A percentile compares a stretch with the other conserved stretches of the same genome.
Conservation (phyloP, 2,329 filamentous ascomycete genomes). For the Ophiocordyceps camponoti-floridani region DNA sequence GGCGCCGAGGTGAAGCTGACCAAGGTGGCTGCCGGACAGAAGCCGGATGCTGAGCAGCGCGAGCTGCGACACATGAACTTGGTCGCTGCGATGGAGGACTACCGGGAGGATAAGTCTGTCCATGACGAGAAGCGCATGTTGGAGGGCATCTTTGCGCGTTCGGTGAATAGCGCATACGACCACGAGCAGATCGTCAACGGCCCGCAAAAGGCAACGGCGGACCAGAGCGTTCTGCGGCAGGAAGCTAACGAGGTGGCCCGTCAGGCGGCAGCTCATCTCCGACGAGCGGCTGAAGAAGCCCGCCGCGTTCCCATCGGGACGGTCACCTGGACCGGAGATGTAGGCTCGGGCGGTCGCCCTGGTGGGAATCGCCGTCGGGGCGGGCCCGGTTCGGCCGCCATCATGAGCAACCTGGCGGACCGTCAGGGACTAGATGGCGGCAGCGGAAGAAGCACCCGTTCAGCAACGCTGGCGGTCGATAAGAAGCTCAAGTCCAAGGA, state of each 20-base stretch:
- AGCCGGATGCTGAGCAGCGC: constrained; percentile 13
- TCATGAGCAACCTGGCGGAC: constrained; percentile 38
- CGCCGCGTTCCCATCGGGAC: constrained; percentile 60
- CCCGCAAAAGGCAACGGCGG: constrained; percentile 51
- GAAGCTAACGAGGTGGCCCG: constrained; percentile 69
- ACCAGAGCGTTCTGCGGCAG: constrained; percentile 59
- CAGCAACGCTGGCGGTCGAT: constrained; percentile 22
- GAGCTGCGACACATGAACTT: constrained; percentile 37
- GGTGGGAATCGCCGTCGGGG: constrained; percentile 32
- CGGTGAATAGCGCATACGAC: constrained; percentile 80
- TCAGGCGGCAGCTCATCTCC: constrained; percentile 59
- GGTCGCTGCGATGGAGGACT: constrained; percentile 48
- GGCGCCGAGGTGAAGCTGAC: constrained; percentile 51
- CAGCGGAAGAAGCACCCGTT: constrained; percentile 25
- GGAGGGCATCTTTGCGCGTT: constrained; percentile 72
- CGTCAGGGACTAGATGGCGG: constrained; percentile 32
- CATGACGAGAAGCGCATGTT: constrained; percentile 61
- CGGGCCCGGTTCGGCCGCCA: constrained; percentile 32
- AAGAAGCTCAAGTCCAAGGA: constrained; percentile 35
- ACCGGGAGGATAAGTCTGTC: constrained; percentile 31
- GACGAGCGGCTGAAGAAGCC: constrained; percentile 55
- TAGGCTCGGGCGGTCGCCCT: constrained; percentile 60
- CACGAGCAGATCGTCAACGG: constrained; percentile 83
- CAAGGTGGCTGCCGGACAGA: neutral
- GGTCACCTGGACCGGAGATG: constrained; percentile 83